These are phyloP conservation scores for Cadophora gregata DNA, from an alignment of 2,329 filamentous ascomycete genomes.

Conservation along the genomic window DNA sequence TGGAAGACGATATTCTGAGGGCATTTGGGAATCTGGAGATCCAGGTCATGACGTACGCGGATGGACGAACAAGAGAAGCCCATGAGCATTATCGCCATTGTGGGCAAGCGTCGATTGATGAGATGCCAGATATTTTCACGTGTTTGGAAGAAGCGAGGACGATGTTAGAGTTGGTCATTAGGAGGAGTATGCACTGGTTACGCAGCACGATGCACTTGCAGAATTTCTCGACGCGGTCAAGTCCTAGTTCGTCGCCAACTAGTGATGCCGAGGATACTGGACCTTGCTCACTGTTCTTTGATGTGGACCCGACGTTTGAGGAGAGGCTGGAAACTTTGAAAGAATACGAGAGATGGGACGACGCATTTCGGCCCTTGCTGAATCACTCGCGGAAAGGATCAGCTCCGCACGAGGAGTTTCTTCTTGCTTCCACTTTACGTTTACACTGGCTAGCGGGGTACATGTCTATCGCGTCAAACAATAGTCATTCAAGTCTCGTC, in stretches of 20 bases:
- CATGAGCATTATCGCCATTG: slow-evolving; percentile 32
- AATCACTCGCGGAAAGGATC: slow-evolving; percentile 26
- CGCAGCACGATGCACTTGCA: slow-evolving; percentile 36
- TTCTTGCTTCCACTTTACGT: slow-evolving; percentile 30
- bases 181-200: slow-evolving; percentile 38
- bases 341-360: slow-evolving; percentile 38
- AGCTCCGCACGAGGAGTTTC: slow-evolving; percentile 26
- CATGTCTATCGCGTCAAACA: slow-evolving; percentile 32
- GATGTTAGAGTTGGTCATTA: slow-evolving; percentile 34
- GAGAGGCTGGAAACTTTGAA: slow-evolving; percentile 32
- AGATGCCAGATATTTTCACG: slow-evolving; percentile 33
- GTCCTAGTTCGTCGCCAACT: slow-evolving; percentile 14
- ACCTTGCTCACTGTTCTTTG: slow-evolving; percentile 31
- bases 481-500: slow-evolving; percentile 24
- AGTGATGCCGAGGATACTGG: slow-evolving; percentile 21
- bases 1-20: slow-evolving; percentile 32
- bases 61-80: slow-evolving; percentile 29
- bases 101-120: slow-evolving; percentile 31
- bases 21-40: slow-evolving; percentile 33
- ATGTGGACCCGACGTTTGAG: slow-evolving; percentile 35
- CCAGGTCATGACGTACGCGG: slow-evolving; percentile 32
- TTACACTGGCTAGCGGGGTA: slow-evolving; percentile 37
- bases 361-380: slow-evolving; percentile 33
- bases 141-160: slow-evolving; percentile 28
- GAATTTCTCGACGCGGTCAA: slow-evolving; percentile 26